Evolutionary conservation across 78 protist species (phyloP), one percentile per base, ranked within the genome.

Genomic region (Protostelium mycophagum): DNA sequence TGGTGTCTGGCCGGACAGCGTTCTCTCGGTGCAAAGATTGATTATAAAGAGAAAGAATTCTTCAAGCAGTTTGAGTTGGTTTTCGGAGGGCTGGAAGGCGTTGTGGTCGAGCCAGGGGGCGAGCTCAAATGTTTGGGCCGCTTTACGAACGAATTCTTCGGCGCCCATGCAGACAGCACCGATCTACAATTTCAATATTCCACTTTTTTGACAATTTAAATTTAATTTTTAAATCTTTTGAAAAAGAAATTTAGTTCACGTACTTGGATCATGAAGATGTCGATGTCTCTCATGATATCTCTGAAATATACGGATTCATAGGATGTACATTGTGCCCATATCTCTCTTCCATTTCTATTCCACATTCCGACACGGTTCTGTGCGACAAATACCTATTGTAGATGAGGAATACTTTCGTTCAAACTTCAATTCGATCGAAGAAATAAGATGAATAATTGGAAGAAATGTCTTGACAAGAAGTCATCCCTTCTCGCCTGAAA

Each of bases 1-100:
- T 9, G 84, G 85, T 1, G 86, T 89, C 91, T 90, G 89, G 84
- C 94, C 94, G 85, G 85, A 36, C 94, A 92, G n/a, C 35, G 88
- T 63, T 83, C 85, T 92, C 28, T 92, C 90, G 34, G 94, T 92
- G 28, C 92, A 38, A 0, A 92, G 39, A 91, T 88, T 92, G 28
- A 92, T 89, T 35, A 92, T 28, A 37, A 38, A 37, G 51, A 86
- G 91, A 34, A 92, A 31, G 38, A 89, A 92, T 51, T 92, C 91
- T 10, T 92, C 94, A 5, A 51, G 16, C 16, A 51, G 73, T 5
- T 16, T 16, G 16, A 5, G 16, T 16, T 51, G 73, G 5, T 51
- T 16, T 51, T 51, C 73, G 5, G 5, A 25, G 31, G 16, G 16
- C 31, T 5, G 31, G 73, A 51, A 51, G 31, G 16, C 31, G 73